These are phyloP conservation scores for Magnaporthiopsis poae DNA, from an alignment of 2,329 filamentous ascomycete species.

Conservation along the genomic window DNA sequence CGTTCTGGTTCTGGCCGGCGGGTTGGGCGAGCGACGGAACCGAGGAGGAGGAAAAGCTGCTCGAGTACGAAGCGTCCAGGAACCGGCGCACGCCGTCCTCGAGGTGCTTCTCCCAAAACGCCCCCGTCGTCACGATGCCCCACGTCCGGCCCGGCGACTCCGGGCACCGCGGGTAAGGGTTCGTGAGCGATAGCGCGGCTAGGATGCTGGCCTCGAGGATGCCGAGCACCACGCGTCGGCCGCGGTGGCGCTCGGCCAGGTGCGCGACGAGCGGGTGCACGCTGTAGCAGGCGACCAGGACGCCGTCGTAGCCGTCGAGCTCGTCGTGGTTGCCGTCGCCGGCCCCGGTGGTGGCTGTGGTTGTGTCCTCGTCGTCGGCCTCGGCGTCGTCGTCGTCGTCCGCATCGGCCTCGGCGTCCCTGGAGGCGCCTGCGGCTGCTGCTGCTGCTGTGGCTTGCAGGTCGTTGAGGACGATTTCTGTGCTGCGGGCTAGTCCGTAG, in stretches of 20 bases:
- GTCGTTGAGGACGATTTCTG: constrained; percentile 49
- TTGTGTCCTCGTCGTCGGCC: constrained; percentile 12
- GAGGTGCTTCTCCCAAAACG: constrained; percentile 70
- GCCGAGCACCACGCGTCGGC: constrained; percentile 52
- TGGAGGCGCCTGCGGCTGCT: no score
- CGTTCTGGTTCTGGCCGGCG: not conserved
- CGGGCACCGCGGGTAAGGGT: constrained; percentile 16
- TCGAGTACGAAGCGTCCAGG: constrained; percentile 23
- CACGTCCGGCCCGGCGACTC: constrained; percentile 38
- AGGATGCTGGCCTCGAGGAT: constrained; percentile 81
- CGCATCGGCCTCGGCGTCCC: no score
- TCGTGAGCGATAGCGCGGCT: constrained; percentile 46
- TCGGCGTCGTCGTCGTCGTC: not conserved
- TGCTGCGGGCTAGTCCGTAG: constrained; percentile 55
- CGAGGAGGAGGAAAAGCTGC: constrained; percentile 11
- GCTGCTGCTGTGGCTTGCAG: constrained; percentile 21
- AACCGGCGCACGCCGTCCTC: constrained; percentile 53
- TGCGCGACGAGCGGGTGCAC: constrained; percentile 64
- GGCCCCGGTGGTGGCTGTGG: not conserved
- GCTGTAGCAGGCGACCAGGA: constrained; percentile 82
- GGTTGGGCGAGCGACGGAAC: no score
- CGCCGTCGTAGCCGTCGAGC: constrained; percentile 53
- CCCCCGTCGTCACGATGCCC: constrained; percentile 82
- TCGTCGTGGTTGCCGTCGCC: constrained; percentile 20
- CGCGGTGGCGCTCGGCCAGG: constrained; percentile 30